phyloP scores from a whole-genome alignment of 106 monocot species.

The Apostasia shenzhenica region DNA sequence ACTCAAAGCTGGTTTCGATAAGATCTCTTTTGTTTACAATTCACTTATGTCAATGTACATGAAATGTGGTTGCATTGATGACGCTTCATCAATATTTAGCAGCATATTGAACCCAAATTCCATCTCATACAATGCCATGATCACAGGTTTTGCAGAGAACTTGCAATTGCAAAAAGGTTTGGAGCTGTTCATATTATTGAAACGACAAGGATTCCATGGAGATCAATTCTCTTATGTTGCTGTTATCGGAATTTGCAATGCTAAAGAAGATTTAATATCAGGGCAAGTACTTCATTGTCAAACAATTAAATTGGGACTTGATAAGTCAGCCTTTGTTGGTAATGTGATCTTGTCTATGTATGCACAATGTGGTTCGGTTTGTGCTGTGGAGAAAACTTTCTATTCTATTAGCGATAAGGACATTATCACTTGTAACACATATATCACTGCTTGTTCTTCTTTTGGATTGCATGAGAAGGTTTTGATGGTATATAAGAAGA shows the following conservation, averaged over 20 bases:
- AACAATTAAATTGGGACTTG: constrained; percentile 49
- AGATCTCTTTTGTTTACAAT: constrained; percentile 54
- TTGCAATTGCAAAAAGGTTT: constrained; percentile 23
- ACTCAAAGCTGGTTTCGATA: constrained; percentile 28
- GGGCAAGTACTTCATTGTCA: constrained; percentile 39
- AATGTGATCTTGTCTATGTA: constrained; percentile 62
- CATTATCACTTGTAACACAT: constrained; percentile 49
- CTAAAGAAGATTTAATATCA: constrained; percentile 11
- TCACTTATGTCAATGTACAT: constrained; percentile 67
- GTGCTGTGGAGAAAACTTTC: constrained; percentile 40
- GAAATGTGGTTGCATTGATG: constrained; percentile 35
- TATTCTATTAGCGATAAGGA: constrained; percentile 39
- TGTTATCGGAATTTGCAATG: constrained; percentile 27
- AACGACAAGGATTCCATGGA: constrained; percentile 16
- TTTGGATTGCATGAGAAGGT: constrained; percentile 40
- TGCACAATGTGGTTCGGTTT: constrained; percentile 18
- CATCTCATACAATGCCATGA: constrained; percentile 57
- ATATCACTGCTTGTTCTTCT: constrained; percentile 34
- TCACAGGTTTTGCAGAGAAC: constrained; percentile 44
- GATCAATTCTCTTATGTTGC: constrained; percentile 53
- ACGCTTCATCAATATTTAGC: constrained; percentile 36
- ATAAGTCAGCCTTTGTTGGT: constrained; percentile 44
- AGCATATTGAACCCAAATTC: constrained; percentile 24
- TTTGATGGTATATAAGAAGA: constrained; percentile 30
- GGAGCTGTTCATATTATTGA: constrained; percentile 48